A percentile compares a stretch with the other conserved stretches of the same genome.
These are phyloP conservation scores for Lophiotrema nucula DNA, from an alignment of 495 filamentous ascomycete species.

Conservation along the genomic window DNA sequence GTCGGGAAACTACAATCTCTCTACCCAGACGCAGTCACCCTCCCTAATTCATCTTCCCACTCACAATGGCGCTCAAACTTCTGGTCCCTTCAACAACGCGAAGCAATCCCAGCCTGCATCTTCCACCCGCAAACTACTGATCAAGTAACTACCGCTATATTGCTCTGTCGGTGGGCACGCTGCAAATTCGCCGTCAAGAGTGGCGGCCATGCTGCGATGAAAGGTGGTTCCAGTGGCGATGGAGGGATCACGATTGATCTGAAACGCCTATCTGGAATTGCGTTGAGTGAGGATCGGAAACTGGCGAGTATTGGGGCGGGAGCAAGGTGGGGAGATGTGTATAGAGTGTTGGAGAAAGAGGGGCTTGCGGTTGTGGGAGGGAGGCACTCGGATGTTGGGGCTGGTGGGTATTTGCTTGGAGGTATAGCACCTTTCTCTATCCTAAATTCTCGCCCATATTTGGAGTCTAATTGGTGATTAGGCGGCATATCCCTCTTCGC, in stretches of 20 bases:
- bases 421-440: slow-evolving; percentile 33
- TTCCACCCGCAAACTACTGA: slow-evolving; percentile 40
- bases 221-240: slow-evolving; percentile 48
- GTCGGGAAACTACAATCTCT: neutral
- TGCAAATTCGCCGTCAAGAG: slow-evolving; percentile 51
- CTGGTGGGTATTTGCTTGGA: slow-evolving; percentile 56
- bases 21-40: neutral
- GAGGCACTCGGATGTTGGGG: slow-evolving; percentile 53
- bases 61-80: neutral
- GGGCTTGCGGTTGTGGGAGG: slow-evolving; percentile 54
- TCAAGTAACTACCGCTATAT: slow-evolving; percentile 44
- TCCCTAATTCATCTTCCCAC: neutral
- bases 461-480: slow-evolving; percentile 8
- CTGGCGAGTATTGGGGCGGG: slow-evolving; percentile 47
- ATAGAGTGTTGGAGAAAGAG: slow-evolving; percentile 46
- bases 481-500: slow-evolving; percentile 52
- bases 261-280: slow-evolving; percentile 45
- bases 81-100: neutral
- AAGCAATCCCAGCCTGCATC: slow-evolving; percentile 37
- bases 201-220: slow-evolving; percentile 52
- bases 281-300: slow-evolving; percentile 36
- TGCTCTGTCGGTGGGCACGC: slow-evolving; percentile 35
- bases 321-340: slow-evolving; percentile 54
- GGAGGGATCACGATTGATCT: slow-evolving; percentile 58
- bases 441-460: neutral